Evolutionary conservation across 129 eudicot genomes (phyloP), one percentile per base, ranked within the genome.

Genomic region (Heracleum sosnowskyi): DNA sequence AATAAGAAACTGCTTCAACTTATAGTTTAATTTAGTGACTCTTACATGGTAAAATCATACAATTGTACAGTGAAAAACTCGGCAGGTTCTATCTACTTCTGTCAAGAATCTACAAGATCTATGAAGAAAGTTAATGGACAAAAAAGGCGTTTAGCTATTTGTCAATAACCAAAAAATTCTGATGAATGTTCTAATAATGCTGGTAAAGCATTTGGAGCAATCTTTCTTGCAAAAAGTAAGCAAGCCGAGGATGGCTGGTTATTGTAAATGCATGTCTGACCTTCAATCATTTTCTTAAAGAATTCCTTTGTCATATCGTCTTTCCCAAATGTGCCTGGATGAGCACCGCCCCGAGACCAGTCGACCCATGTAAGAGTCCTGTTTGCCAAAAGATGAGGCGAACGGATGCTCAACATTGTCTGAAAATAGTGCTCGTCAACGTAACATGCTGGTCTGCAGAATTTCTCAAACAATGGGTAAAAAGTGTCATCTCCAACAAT

Each of bases 261-360:
- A 66, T 95, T 92, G 74, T 87, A 90, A 45, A 76, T 26, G 76
- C 96, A 92, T 20, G 84, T 79, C 28, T 78, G 77, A 72, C 86
- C 84, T 33, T 86, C 77, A 1, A 49, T 8, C 7, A 90, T 85
- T 80, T 79, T 79, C 82, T 87, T 83, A 75, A 95, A 85, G 64
- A 95, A 88, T 3, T 81, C 41, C 69, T 80, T 85, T 4, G 78
- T 79, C 33, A 90, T 83, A 71, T 95, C 94, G n/a, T 75, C 78
- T 80, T 78, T 81, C 79, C 94, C 94, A 77, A 87, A 90, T 24
- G 90, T 91, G 33, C 94, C 96, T 6, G 99, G 99, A 81, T 95
- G 99, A 44, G 99, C 91, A 36, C 97, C 97, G 20, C 93, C 97
- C 74, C 92, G 81, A 0, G 98, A 90, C 99, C 99, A 95, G 78